phyloP scores from a whole-genome alignment of 306 rosid genomes.

The Potentilla sterilis region DNA sequence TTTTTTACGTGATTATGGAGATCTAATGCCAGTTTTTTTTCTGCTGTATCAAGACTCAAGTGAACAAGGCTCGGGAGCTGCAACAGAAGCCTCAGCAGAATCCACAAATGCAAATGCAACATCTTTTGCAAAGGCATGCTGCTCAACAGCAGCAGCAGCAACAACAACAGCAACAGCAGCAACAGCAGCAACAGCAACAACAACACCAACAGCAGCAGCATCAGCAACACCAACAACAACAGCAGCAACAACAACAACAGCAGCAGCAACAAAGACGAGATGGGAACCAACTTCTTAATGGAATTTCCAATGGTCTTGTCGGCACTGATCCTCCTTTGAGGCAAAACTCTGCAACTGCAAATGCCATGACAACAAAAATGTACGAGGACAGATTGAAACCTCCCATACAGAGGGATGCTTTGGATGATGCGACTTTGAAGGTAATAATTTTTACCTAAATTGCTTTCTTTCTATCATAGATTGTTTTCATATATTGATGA shows the following conservation, averaged over 20 bases:
- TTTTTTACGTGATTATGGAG: background rate
- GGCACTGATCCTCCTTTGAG: slow-evolving; percentile 41
- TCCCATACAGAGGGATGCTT: slow-evolving; percentile 49
- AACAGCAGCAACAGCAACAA: background rate
- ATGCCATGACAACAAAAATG: slow-evolving; percentile 40
- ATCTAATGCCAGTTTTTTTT: slow-evolving; percentile 2
- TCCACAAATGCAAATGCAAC: slow-evolving; percentile 46
- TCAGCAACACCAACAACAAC: background rate
- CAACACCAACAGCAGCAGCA: slow-evolving; percentile 20
- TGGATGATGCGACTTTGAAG: slow-evolving; percentile 44
- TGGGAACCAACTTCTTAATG: slow-evolving; percentile 41
- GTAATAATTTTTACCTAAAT: slow-evolving; percentile 37
- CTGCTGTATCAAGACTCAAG: slow-evolving; percentile 44
- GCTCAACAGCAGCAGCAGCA: slow-evolving; percentile 37
- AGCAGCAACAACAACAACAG: slow-evolving; percentile 21
- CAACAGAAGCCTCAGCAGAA: slow-evolving; percentile 48
- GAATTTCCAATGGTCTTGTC: slow-evolving; percentile 33
- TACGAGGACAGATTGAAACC: slow-evolving; percentile 46
- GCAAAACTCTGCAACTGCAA: slow-evolving; percentile 46
- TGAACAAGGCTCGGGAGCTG: slow-evolving; percentile 48
- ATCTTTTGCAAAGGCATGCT: slow-evolving; percentile 46
- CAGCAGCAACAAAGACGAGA: slow-evolving; percentile 41
- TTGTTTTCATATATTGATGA: slow-evolving; percentile 17
- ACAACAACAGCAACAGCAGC: slow-evolving; percentile 3
- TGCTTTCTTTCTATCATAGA: slow-evolving; percentile 11